phyloP scores from a whole-genome alignment of 75 land plant genomes.

The Sequoiadendron giganteum region DNA sequence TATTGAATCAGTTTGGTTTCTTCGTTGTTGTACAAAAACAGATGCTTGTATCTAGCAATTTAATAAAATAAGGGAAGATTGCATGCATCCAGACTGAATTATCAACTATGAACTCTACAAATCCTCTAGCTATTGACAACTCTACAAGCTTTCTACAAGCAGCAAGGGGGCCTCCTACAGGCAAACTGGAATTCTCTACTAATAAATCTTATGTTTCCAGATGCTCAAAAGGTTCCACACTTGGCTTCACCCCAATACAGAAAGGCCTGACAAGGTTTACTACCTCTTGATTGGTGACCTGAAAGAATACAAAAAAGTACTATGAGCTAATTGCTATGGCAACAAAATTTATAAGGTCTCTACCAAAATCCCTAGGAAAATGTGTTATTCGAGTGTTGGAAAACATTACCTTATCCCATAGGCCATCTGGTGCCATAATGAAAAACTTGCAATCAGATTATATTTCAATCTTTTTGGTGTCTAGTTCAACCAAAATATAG shows the following conservation, averaged over 20 bases:
- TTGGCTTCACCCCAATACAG: not conserved
- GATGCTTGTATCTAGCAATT: not conserved
- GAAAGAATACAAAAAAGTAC: conserved; percentile 1
- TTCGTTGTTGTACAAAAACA: not conserved
- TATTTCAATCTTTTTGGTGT: conserved; percentile 42
- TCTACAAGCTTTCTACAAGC: conserved; percentile 59
- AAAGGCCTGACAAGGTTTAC: too few relatives aligned
- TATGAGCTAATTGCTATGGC: not conserved
- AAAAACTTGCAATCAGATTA: conserved; percentile 53
- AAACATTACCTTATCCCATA: conserved; percentile 69
- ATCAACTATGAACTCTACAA: conserved; percentile 16
- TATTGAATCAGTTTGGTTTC: not conserved
- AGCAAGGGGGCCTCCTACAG: conserved; percentile 13
- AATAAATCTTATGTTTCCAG: not conserved
- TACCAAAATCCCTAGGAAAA: not conserved
- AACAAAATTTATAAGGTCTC: not conserved
- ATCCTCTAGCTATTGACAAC: conserved; percentile 44
- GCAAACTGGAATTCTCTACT: not conserved
- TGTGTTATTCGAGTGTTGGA: not conserved
- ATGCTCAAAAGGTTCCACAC: not conserved
- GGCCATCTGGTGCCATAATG: conserved; percentile 74
- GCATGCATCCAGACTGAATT: not conserved
- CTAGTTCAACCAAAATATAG: conserved; percentile 73
- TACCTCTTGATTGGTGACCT: conserved; percentile 79
- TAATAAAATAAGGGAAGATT: not conserved